Percentiles rank a stretch among this genome's conserved stretches.
Conservation (phyloP, 306 rosid species). For the Fragaria vesca region DNA sequence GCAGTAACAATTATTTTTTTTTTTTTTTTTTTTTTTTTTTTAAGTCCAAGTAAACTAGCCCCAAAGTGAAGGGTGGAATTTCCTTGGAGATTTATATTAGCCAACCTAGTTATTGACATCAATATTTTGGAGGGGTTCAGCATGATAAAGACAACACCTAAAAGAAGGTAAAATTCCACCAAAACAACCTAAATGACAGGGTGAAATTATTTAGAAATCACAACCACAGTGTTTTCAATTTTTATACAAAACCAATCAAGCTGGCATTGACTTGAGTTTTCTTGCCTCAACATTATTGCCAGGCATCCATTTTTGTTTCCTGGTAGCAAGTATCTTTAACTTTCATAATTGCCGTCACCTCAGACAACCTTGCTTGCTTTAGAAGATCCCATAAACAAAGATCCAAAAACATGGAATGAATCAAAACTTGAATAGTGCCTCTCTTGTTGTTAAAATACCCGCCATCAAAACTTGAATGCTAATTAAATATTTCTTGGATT, state of each 20-base stretch:
- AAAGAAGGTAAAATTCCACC: neutral
- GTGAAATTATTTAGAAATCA: neutral
- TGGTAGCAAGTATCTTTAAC: neutral
- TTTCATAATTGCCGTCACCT: neutral
- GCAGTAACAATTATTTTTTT: too few relatives aligned
- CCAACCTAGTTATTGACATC: neutral
- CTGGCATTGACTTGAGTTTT: neutral
- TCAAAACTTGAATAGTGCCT: neutral
- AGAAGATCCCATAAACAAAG: neutral
- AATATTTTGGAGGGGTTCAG: neutral
- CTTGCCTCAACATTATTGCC: neutral
- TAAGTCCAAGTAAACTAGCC: too few relatives aligned
- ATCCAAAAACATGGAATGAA: neutral
- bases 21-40: too few relatives aligned
- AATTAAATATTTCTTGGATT: neutral
- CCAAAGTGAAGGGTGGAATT: too few relatives aligned
- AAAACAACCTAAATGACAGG: neutral
- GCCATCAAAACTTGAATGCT: neutral
- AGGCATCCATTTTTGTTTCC: neutral
- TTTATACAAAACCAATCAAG: neutral
- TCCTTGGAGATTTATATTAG: too few relatives aligned
- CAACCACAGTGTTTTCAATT: neutral
- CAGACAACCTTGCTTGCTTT: neutral
- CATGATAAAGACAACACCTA: neutral
- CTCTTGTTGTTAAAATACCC: conserved; percentile 1